These are phyloP conservation scores for Daphne laureola DNA, from an alignment of 441 rosid genomes.

Conservation along the genomic window DNA sequence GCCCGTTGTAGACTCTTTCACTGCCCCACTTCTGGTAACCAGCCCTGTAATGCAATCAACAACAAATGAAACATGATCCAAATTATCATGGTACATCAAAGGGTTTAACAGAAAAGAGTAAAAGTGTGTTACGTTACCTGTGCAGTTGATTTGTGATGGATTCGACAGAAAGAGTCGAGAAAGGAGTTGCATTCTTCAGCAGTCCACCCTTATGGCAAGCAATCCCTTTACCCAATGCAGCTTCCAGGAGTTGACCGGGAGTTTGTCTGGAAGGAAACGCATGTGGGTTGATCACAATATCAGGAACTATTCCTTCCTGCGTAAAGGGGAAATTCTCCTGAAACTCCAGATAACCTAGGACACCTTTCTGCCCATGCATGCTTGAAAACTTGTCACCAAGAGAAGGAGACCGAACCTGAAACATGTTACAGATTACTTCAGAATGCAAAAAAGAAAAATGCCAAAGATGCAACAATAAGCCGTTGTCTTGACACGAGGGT, in stretches of 20 bases:
- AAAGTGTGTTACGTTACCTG: constrained; percentile 32
- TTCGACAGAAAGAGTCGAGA: constrained; percentile 61
- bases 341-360: constrained; percentile 80
- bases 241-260: constrained; percentile 92
- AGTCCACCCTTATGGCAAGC: constrained; percentile 45
- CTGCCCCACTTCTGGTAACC: constrained; percentile 86
- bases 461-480: not conserved
- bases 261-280: constrained; percentile 98
- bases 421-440: constrained; percentile 1
- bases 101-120: too few relatives aligned
- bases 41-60: constrained; percentile 35
- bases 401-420: constrained; percentile 80
- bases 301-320: constrained; percentile 88
- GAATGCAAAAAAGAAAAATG: not conserved
- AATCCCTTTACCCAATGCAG: constrained; percentile 87
- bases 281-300: constrained; percentile 82
- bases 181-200: constrained; percentile 76
- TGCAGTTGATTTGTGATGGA: constrained; percentile 82
- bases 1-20: constrained; percentile 73
- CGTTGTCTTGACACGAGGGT: too few relatives aligned
- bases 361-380: constrained; percentile 99
- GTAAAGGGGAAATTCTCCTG: constrained; percentile 95
- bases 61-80: too few relatives aligned
- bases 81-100: not conserved
- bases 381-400: constrained; percentile 98